Conservation (phyloP, 345 rosid genomes). For the Brassica juncea region DNA sequence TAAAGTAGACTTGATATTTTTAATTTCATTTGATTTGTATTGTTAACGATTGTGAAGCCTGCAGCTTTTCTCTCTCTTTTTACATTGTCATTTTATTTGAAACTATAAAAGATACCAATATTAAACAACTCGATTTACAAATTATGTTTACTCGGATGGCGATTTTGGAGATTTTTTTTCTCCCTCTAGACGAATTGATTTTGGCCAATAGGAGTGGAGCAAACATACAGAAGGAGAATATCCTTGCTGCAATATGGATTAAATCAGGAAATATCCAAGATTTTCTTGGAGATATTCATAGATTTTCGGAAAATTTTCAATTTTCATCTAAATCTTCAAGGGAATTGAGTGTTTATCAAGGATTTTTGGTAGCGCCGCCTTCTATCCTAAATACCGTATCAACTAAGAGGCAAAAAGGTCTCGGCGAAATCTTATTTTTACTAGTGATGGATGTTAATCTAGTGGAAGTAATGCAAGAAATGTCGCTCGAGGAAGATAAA, state of each 20-base stretch:
- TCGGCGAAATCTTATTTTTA: neutral
- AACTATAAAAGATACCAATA: slow-evolving; percentile 26
- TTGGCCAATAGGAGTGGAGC: neutral
- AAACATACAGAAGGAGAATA: neutral
- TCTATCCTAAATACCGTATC: neutral
- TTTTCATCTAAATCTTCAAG: neutral
- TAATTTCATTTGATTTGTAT: neutral
- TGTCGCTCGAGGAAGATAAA: neutral
- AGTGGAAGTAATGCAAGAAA: neutral
- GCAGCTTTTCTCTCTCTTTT: neutral
- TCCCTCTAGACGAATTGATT: neutral
- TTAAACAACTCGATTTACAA: neutral
- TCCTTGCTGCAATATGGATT: neutral
- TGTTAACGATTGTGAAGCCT: slow-evolving; percentile 4
- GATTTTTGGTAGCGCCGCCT: neutral
- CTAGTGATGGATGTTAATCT: neutral
- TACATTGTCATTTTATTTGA: slow-evolving; percentile 24
- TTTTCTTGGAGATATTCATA: neutral
- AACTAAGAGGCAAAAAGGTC: neutral
- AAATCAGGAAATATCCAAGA: neutral
- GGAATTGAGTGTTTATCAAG: neutral
- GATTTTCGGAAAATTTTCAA: neutral
- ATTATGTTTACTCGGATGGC: neutral
- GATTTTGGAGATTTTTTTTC: neutral
- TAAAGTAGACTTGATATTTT: slow-evolving; percentile 1